Evolutionary conservation across 1,139 yeast genomes (phyloP), one percentile per base, ranked within the genome.

Genomic region (Nakaseomyces nivariensis): DNA sequence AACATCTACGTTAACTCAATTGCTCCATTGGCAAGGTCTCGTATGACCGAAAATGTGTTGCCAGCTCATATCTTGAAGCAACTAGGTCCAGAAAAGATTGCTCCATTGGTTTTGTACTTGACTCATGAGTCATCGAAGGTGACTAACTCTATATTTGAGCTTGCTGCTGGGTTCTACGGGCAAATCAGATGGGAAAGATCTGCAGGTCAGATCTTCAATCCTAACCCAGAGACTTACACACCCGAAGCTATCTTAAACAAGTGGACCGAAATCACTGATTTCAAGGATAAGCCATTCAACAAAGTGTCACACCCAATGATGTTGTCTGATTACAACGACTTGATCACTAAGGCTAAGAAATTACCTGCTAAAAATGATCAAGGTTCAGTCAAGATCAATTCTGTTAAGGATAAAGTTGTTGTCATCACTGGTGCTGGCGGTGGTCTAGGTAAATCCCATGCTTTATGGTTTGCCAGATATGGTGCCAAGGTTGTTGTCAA

Each of bases 401-500:
- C 87, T 42, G 73, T 90, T 68, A 82, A 81, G 66, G 89, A 75
- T 60, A 86, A 85, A 71, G 97, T 90, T 52, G 97, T 88, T 48
- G 78, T 92, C 56, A 81, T 92, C 51, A 92, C 97, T 40, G 98
- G 98, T 60, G 94, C 96, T 48, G 97, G 97, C 60, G 85, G 88
- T 52, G 98, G 98, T 52, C 77, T 92, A 60, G 98, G 98, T 58
- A 81, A 84, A 66, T 87, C 90, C 54, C 95, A 92, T 69, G 96
- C 97, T 24, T 70, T 80, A 52, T 76, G 80, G 68, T 82, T 85
- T 64, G 97, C 95, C 52, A 85, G 78, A 67, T 85, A 87, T 58
- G 97, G 97, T 55, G 97, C 97, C 44, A 89, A 85, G 72, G 95
- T 92, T 56, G 95, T 92, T 45, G 95, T 92, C 45, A 92, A 92